phyloP scores from a whole-genome alignment of 2,329 filamentous ascomycete genomes.

The Paecilomyces fulvus region DNA sequence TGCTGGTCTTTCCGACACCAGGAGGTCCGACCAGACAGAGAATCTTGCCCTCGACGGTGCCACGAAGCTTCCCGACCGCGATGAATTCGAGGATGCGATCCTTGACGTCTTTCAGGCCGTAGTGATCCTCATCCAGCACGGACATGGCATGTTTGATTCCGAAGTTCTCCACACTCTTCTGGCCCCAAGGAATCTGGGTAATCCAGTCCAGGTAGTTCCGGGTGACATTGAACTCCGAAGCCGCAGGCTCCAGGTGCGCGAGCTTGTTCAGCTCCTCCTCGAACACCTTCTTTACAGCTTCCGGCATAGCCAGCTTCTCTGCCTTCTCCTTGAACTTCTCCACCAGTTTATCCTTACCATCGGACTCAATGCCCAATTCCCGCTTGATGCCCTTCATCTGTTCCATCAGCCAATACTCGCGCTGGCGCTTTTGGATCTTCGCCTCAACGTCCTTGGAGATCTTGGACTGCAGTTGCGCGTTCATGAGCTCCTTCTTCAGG shows the following conservation, averaged over 20 bases:
- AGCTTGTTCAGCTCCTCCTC: slow-evolving; percentile 98
- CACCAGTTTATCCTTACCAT: slow-evolving; percentile 95
- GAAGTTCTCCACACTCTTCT: slow-evolving; percentile 93
- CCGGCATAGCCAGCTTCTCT: slow-evolving; percentile 88
- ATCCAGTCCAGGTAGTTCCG: slow-evolving; percentile 98
- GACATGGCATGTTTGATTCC: slow-evolving; percentile 82
- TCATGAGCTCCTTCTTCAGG: slow-evolving; percentile 97
- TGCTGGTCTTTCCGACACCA: slow-evolving; percentile 97
- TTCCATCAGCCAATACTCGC: slow-evolving; percentile 98
- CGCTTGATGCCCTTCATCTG: slow-evolving; percentile 98
- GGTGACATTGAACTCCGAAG: slow-evolving; percentile 97
- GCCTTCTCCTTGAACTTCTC: slow-evolving; percentile 97
- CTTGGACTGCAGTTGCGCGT: slow-evolving; percentile 91
- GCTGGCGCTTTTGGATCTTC: slow-evolving; percentile 93
- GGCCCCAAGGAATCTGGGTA: slow-evolving; percentile 95
- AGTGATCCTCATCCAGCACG: slow-evolving; percentile 92
- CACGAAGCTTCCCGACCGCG: slow-evolving; percentile 90
- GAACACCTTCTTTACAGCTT: slow-evolving; percentile 93
- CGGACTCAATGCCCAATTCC: slow-evolving; percentile 91
- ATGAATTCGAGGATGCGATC: slow-evolving; percentile 98
- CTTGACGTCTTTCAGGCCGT: slow-evolving; percentile 95
- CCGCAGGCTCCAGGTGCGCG: slow-evolving; percentile 85
- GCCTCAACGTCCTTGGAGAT: slow-evolving; percentile 96
- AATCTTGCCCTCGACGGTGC: slow-evolving; percentile 97
- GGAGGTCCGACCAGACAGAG: slow-evolving; percentile 95